Percentiles rank a stretch among this genome's conserved stretches.
These are phyloP conservation scores for Tetraselmis striata DNA, from an alignment of 139 green algal genomes.

Conservation along the genomic window DNA sequence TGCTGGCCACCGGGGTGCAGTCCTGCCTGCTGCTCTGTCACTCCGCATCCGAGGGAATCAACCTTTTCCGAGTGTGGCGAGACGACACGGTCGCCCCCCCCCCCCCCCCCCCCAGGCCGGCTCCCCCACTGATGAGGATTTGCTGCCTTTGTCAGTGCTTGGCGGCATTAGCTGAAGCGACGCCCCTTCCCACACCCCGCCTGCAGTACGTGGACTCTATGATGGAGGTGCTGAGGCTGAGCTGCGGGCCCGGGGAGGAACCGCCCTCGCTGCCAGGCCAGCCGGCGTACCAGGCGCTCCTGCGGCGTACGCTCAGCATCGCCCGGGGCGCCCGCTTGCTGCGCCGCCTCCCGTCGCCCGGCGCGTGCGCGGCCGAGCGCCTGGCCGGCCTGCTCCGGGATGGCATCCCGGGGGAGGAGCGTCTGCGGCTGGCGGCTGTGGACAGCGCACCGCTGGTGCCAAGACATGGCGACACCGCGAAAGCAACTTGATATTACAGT, in stretches of 20 bases:
- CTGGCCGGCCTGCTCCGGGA: too few species aligned
- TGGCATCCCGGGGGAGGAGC: neutral
- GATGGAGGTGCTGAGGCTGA: neutral
- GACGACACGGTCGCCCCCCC: neutral
- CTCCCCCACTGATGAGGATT: neutral
- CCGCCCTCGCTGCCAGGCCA: neutral
- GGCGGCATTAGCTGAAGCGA: too few species aligned
- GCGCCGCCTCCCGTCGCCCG: neutral
- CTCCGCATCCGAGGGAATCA: neutral
- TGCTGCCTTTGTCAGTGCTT: neutral
- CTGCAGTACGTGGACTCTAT: neutral
- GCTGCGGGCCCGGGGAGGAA: neutral
- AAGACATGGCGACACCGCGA: too few species aligned
- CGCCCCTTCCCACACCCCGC: too few species aligned
- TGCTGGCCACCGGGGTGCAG: neutral
- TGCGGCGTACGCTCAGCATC: neutral
- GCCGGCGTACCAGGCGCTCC: neutral
- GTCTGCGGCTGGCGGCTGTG: neutral
- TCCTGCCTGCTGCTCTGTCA: neutral
- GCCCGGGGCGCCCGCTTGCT: too few species aligned
- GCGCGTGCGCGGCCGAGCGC: too few species aligned
- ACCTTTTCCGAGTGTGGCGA: neutral
- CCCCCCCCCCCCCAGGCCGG: too few species aligned
- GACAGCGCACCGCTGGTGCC: neutral
- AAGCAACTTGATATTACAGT: too few species aligned